phyloP scores from a whole-genome alignment of 768 basidiomycete genomes.

The Auriscalpium orientale region DNA sequence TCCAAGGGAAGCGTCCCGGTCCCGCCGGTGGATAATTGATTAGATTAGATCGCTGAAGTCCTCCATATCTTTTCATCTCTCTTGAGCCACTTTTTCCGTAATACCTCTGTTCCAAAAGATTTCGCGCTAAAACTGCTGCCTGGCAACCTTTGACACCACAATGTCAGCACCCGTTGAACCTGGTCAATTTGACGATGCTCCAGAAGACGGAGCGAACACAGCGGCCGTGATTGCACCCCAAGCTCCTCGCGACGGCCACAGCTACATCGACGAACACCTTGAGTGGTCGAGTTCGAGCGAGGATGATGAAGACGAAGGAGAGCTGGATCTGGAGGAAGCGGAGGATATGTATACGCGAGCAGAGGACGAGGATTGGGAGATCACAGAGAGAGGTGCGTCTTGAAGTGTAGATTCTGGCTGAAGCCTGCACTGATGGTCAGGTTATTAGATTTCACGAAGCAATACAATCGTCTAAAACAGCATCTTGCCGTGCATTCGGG shows the following conservation, averaged over 20 bases:
- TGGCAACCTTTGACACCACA: not conserved
- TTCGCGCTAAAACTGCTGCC: not conserved
- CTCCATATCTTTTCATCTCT: not conserved
- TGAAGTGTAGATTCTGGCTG: not conserved
- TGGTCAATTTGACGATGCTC: conserved; percentile 61
- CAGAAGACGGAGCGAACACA: conserved; percentile 22
- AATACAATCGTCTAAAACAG: conserved; percentile 91
- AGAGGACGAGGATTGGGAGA: conserved; percentile 87
- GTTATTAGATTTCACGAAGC: conserved; percentile 89
- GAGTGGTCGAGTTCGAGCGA: conserved; percentile 27
- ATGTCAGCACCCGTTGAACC: conserved; percentile 25
- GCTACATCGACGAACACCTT: conserved; percentile 27
- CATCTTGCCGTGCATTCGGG: conserved; percentile 81
- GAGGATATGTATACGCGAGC: conserved; percentile 46
- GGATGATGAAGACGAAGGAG: conserved; percentile 28
- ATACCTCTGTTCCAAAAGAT: not conserved
- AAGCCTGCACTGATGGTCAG: conserved; percentile 2
- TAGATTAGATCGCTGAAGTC: not conserved
- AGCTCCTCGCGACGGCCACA: conserved; percentile 22
- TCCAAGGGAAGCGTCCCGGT: too few relatives aligned
- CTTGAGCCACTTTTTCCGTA: not conserved
- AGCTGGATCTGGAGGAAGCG: conserved; percentile 31
- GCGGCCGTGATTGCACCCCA: conserved; percentile 2
- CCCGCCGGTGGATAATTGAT: not conserved
- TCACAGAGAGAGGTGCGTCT: conserved; percentile 66